Conservation (phyloP, 164 flowering plant species). For the Berberis vulgaris region DNA sequence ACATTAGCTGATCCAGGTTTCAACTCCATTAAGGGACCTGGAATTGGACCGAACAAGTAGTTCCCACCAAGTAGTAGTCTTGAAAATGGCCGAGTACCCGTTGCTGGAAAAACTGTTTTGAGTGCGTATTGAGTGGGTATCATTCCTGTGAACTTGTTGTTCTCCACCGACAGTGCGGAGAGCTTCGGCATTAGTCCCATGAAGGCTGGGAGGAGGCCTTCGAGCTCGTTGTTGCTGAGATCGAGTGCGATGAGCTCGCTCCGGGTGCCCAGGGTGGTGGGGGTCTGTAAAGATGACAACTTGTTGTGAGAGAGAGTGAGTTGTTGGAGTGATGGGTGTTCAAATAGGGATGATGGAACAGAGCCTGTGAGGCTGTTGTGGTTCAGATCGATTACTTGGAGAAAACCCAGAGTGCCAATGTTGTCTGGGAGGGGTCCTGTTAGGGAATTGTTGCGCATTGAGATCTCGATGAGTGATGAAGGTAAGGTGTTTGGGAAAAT, state of each 20-base stretch:
- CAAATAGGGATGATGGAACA: slow-evolving; percentile 46
- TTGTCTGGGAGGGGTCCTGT: slow-evolving; percentile 37
- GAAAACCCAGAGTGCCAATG: slow-evolving; percentile 10
- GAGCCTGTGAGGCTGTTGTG: slow-evolving; percentile 59
- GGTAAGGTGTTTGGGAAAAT: slow-evolving; percentile 43
- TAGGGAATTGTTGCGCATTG: slow-evolving; percentile 59
- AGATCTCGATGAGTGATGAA: slow-evolving; percentile 40
- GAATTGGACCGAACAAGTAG: slow-evolving; percentile 67
- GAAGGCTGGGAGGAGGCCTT: slow-evolving; percentile 62
- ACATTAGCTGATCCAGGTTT: slow-evolving; percentile 51
- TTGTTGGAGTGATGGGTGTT: slow-evolving; percentile 73
- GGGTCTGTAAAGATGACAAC: slow-evolving; percentile 32
- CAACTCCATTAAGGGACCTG: slow-evolving; percentile 43
- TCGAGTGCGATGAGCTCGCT: slow-evolving; percentile 72
- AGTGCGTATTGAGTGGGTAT: slow-evolving; percentile 63
- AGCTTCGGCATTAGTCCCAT: slow-evolving; percentile 65
- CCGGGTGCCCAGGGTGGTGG: slow-evolving; percentile 18
- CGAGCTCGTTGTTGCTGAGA: slow-evolving; percentile 51
- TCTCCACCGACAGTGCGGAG: slow-evolving; percentile 66
- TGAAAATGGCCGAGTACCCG: slow-evolving; percentile 36
- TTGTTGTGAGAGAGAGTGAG: slow-evolving; percentile 65
- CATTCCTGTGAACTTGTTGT: slow-evolving; percentile 65
- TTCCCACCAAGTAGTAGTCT: slow-evolving; percentile 76
- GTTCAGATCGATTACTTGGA: slow-evolving; percentile 81
- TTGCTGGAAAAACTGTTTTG: slow-evolving; percentile 33